Conservation (phyloP, 2,329 filamentous ascomycete genomes). For the Clarireedia hainanense region DNA sequence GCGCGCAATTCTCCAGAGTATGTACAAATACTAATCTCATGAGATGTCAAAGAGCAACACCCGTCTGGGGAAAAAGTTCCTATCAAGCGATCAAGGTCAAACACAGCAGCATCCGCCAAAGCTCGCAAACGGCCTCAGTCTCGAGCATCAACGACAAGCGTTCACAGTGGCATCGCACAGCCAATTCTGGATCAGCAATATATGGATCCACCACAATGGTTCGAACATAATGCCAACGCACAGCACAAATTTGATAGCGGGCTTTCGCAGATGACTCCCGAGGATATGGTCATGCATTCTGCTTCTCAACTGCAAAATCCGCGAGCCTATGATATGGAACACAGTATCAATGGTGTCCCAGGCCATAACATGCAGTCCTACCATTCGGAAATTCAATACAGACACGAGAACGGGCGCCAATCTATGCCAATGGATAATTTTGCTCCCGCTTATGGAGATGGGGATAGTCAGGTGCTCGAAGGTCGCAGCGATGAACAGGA, state of each 20-base stretch:
- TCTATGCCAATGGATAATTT: slow-evolving; percentile 48
- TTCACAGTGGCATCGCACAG: slow-evolving; percentile 31
- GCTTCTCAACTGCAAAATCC: slow-evolving; percentile 47
- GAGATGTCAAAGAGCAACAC: slow-evolving; percentile 22
- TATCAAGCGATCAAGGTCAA: slow-evolving; percentile 37
- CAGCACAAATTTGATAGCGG: slow-evolving; percentile 24
- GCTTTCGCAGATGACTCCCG: slow-evolving; percentile 40
- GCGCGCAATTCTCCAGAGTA: not conserved
- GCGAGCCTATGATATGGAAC: slow-evolving; percentile 42
- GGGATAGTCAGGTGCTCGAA: slow-evolving; percentile 52
- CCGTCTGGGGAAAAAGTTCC: slow-evolving; percentile 29
- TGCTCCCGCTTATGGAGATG: slow-evolving; percentile 47
- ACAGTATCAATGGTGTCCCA: slow-evolving; percentile 41
- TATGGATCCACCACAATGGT: slow-evolving; percentile 24
- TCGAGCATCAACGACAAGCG: slow-evolving; percentile 40
- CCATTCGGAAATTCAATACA: slow-evolving; percentile 35
- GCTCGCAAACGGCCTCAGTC: slow-evolving; percentile 37
- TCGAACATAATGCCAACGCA: slow-evolving; percentile 24
- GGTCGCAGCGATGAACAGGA: slow-evolving; percentile 46
- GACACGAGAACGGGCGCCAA: slow-evolving; percentile 35
- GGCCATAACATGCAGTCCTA: slow-evolving; percentile 35
- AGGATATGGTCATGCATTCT: slow-evolving; percentile 52
- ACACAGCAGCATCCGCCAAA: slow-evolving; percentile 36
- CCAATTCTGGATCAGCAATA: slow-evolving; percentile 26
- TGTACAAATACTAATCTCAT: slow-evolving; percentile 13